Conservation (phyloP, 305 asterid genomes). For the Rubia tinctorum region DNA sequence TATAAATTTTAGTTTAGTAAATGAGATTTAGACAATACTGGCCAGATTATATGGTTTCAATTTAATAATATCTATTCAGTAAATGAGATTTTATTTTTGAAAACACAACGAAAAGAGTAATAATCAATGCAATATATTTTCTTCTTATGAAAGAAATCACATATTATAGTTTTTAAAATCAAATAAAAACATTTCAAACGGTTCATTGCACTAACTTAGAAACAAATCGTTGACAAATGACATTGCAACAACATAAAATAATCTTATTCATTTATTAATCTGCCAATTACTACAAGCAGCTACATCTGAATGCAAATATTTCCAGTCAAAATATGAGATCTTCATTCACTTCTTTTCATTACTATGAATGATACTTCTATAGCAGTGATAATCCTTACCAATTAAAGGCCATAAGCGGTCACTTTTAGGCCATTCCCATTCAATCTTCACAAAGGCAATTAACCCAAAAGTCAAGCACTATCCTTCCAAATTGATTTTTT, state of each 20-base stretch:
- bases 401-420: not conserved
- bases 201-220: not conserved
- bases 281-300: not conserved
- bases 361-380: not conserved
- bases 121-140: no score
- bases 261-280: not conserved
- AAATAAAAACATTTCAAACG: not conserved
- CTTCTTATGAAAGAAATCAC: no score
- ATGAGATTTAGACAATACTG: no score
- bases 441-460: not conserved
- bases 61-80: no score
- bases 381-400: not conserved
- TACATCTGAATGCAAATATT: not conserved
- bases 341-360: not conserved
- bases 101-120: no score
- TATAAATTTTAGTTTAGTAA: no score
- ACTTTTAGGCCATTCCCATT: not conserved
- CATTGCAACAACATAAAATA: not conserved
- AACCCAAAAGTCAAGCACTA: not conserved
- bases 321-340: not conserved
- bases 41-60: no score
- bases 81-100: no score
- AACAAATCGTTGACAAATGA: not conserved
- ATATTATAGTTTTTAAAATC: not conserved
- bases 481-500: slow-evolving; percentile 10